phyloP scores from a whole-genome alignment of 1,284 basidiomycete species.

The Heterobasidion irregulare region DNA sequence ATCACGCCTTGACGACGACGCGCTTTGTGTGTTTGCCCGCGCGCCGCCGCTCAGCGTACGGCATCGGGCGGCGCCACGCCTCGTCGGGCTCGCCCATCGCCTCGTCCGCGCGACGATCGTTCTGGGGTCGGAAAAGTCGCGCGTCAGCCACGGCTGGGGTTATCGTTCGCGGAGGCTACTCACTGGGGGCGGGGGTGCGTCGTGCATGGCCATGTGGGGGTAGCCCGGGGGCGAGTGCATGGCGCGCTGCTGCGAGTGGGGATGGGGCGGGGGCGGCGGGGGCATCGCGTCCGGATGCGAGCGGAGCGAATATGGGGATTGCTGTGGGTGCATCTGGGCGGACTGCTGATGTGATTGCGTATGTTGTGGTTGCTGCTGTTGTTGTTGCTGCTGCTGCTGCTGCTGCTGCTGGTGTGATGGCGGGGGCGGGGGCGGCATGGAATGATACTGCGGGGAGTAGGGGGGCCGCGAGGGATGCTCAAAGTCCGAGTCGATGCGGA shows the following conservation, averaged over 20 bases:
- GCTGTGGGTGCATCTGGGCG: too few relatives aligned
- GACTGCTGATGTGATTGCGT: neutral
- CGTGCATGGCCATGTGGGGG: too few relatives aligned
- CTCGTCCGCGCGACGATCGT: too few relatives aligned
- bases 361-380: neutral
- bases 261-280: neutral
- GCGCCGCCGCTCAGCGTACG: constrained; percentile 56
- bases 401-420: too few relatives aligned
- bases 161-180: too few relatives aligned
- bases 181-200: too few relatives aligned
- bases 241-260: neutral
- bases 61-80: constrained; percentile 14
- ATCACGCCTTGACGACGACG: constrained; percentile 20
- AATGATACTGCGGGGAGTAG: neutral
- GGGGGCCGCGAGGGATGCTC: constrained; percentile 35
- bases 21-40: constrained; percentile 68
- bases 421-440: neutral
- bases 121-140: too few relatives aligned
- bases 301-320: too few relatives aligned
- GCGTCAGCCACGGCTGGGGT: too few relatives aligned
- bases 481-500: constrained; percentile 56
- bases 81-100: too few relatives aligned
- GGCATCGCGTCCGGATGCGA: neutral
- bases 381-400: neutral
- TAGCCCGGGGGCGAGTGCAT: too few relatives aligned